A percentile compares a stretch with the other conserved stretches of the same genome.
These are phyloP conservation scores for Acacia crassicarpa DNA, from an alignment of 306 rosid genomes.

Conservation along the genomic window DNA sequence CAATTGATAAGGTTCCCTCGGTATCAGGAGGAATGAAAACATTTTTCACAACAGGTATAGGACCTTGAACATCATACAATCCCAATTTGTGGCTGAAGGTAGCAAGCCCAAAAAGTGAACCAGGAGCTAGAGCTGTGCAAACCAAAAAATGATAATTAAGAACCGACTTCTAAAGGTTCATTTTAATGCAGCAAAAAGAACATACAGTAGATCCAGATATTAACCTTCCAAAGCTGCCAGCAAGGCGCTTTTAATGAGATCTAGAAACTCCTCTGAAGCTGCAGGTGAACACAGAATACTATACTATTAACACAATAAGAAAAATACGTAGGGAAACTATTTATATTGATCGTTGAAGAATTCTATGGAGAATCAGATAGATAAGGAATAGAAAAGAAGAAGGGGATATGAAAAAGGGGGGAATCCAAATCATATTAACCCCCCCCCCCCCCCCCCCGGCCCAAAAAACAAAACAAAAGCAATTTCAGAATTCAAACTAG, in stretches of 20 bases:
- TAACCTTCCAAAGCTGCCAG: slow-evolving; percentile 96
- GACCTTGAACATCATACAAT: slow-evolving; percentile 93
- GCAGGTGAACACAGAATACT: slow-evolving; percentile 40
- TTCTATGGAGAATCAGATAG: slow-evolving; percentile 19
- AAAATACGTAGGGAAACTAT: neutral
- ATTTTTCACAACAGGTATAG: slow-evolving; percentile 85
- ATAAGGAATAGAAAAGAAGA: slow-evolving; percentile 6
- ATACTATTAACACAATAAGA: slow-evolving; percentile 21
- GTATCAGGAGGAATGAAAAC: slow-evolving; percentile 83
- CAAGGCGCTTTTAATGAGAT: slow-evolving; percentile 89
- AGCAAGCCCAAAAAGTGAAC: slow-evolving; percentile 97
- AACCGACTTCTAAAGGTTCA: slow-evolving; percentile 21
- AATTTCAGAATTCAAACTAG: neutral
- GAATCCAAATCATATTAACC: slow-evolving; percentile 3
- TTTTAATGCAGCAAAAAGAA: slow-evolving; percentile 29
- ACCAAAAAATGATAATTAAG: slow-evolving; percentile 19
- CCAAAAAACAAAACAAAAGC: too few relatives aligned
- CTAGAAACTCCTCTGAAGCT: slow-evolving; percentile 98
- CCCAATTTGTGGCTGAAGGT: slow-evolving; percentile 97
- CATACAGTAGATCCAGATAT: slow-evolving; percentile 23
- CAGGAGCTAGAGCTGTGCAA: slow-evolving; percentile 90
- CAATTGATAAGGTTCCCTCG: slow-evolving; percentile 71
- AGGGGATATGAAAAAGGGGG: neutral
- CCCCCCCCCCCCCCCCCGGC: too few relatives aligned
- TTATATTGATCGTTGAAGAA: slow-evolving; percentile 26